Base-by-base conservation (phyloP, 345 rosid genomes). In the Eucalyptus pauciflora region DNA sequence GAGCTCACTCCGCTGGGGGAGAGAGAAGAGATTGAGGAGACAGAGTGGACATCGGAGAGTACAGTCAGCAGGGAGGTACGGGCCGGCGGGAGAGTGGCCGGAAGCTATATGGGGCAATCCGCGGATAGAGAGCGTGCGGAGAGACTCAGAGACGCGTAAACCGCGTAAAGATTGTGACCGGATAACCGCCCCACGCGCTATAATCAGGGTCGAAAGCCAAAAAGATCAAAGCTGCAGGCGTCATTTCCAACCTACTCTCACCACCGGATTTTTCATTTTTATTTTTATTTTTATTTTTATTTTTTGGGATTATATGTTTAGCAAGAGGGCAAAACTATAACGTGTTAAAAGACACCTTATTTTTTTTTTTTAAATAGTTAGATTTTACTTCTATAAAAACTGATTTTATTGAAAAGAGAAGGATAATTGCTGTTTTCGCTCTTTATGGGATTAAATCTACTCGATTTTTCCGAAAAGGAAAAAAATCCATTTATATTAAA, bases 71-170 rank as follows among this genome's bases (percentile, higher is more conserved):
- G 83, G 43, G 15, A 5, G 58, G 58, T 18, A 52, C 58, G 58
- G 24, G 56, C 56, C 48, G 41, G 41, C 41, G 41, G 41, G 41
- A 41, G 41, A 41, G 41, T 5, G 41, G 41, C 41, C 41, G 41
- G 41, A 37, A 37, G 3, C 3, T 3, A 2, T 33, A 33, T 33
- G 37, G 10, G 13, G 81, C 3, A 11, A 11, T 0, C 48, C 83
- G 83, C 83, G 83, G 83, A 76, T 1, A 10, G 15, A 2, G 3
- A 10, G 83, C 2, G 14, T 7, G 27, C 27, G 83, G 81, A 0
- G 0, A 76, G 0, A 3, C 85, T 48, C 48, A 0, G 0, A 76
- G 0, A 3, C 85, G 85, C 48, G 48, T 76, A 20, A 41, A 1
- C 85, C 85, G 85, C 8, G 48, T 76, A 0, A 1, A 29, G 85